These are phyloP conservation scores for Penicillium verhagenii DNA, from an alignment of 495 filamentous ascomycete species.

Conservation along the genomic window DNA sequence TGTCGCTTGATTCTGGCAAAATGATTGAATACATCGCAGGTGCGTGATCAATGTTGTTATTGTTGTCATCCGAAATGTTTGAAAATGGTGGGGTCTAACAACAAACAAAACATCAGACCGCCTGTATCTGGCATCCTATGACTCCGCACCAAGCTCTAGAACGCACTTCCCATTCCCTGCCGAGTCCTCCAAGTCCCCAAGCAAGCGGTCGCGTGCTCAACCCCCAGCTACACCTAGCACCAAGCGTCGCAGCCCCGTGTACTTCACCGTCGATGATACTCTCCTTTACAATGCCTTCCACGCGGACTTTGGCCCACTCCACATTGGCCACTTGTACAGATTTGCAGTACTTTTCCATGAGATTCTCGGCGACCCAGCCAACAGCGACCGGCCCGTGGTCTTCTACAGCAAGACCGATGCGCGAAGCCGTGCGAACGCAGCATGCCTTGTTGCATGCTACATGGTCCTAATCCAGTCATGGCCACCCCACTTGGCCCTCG, in stretches of 20 bases:
- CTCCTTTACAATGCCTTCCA: constrained; percentile 98
- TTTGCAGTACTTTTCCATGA: constrained; percentile 96
- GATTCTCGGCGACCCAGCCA: constrained; percentile 81
- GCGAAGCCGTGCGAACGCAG: constrained; percentile 92
- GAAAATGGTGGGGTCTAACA: constrained; percentile 12
- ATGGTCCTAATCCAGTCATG: constrained; percentile 98
- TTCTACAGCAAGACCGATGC: constrained; percentile 93
- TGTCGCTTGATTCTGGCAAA: constrained; percentile 51
- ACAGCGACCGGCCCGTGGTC: constrained; percentile 80
- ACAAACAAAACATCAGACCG: constrained; percentile 61
- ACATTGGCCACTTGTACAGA: constrained; percentile 94
- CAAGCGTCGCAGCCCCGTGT: constrained; percentile 67
- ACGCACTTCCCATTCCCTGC: constrained; percentile 85
- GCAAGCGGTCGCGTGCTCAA: constrained; percentile 70
- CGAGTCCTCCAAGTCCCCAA: constrained; percentile 61
- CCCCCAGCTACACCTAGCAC: constrained; percentile 52
- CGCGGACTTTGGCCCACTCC: constrained; percentile 95
- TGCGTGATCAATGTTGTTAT: constrained; percentile 30
- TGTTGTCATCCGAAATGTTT: not conserved
- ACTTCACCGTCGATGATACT: constrained; percentile 92
- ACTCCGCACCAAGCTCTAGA: constrained; percentile 70
- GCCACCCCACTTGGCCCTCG: constrained; percentile 97
- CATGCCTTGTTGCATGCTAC: constrained; percentile 92
- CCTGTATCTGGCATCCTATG: constrained; percentile 91
- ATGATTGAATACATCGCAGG: constrained; percentile 80